Evolutionary conservation across 345 rosid genomes (phyloP).

Genomic region (Linum trigynum): DNA sequence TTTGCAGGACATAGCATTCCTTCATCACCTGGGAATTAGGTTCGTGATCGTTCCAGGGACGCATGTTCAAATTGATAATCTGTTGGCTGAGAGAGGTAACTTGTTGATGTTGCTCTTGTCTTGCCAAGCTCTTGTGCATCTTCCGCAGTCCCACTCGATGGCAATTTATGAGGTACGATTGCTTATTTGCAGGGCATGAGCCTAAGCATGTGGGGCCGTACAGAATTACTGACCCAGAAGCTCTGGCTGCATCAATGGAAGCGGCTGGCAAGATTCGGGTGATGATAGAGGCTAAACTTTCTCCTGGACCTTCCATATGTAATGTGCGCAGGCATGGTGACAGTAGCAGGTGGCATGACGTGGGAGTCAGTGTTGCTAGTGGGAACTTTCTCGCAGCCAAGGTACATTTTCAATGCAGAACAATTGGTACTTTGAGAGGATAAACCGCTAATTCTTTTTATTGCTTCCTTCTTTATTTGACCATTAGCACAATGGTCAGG

Average conservation of each 20-base stretch:
- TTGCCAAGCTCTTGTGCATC: background rate
- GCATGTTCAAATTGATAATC: conserved; percentile 77
- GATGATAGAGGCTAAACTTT: conserved; percentile 89
- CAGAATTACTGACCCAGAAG: conserved; percentile 75
- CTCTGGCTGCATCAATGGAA: conserved; percentile 84
- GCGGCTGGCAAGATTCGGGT: conserved; percentile 85
- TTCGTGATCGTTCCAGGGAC: conserved; percentile 87
- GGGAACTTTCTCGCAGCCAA: conserved; percentile 98
- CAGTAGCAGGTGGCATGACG: conserved; percentile 78
- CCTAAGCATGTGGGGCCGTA: conserved; percentile 64
- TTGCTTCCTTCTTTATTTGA: too few relatives aligned
- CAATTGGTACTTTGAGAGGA: background rate
- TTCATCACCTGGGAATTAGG: conserved; percentile 77
- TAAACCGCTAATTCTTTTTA: too few relatives aligned
- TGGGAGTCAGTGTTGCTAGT: conserved; percentile 88
- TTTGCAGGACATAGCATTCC: conserved; percentile 84
- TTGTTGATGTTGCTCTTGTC: background rate
- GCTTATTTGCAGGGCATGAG: conserved; percentile 44
- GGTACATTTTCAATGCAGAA: conserved; percentile 25
- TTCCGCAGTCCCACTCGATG: background rate
- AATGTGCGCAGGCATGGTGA: conserved; percentile 87
- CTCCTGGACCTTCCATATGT: conserved; percentile 88
- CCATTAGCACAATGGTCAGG: background rate
- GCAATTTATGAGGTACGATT: background rate
- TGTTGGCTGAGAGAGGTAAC: conserved; percentile 72